phyloP scores from a whole-genome alignment of 163 green algal genomes.

The Scenedesmus sp. region DNA sequence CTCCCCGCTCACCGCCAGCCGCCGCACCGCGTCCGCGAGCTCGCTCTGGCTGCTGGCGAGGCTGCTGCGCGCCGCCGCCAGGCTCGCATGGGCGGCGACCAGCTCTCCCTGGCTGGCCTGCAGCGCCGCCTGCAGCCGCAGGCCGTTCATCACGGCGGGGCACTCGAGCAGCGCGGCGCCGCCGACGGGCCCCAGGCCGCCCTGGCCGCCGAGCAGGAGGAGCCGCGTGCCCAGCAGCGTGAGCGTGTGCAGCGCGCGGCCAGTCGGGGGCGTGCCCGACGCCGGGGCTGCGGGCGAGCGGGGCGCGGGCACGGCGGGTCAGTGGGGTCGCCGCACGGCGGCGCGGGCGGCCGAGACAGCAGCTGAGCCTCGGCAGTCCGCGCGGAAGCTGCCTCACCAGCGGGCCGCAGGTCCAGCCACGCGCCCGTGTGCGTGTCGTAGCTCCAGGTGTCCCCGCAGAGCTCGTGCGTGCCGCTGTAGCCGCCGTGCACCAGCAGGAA shows the following conservation, averaged over 20 bases:
- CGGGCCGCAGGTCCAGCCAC: slow-evolving; percentile 7
- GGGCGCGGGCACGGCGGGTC: no score
- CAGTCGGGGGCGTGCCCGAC: slow-evolving; percentile 36
- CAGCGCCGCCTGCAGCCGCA: slow-evolving; percentile 52
- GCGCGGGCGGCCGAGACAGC: no score
- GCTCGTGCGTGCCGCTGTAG: background rate
- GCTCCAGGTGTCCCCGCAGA: slow-evolving; percentile 22
- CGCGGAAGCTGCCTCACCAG: slow-evolving; percentile 13
- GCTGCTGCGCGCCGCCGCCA: background rate
- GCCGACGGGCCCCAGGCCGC: slow-evolving; percentile 41
- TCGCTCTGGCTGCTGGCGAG: slow-evolving; percentile 3
- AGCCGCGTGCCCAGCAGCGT: slow-evolving; percentile 47
- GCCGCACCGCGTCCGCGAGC: background rate
- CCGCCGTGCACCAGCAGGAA: slow-evolving; percentile 41
- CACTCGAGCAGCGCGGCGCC: slow-evolving; percentile 53
- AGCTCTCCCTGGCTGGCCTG: slow-evolving; percentile 36
- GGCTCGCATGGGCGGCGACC: background rate
- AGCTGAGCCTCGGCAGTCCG: no score
- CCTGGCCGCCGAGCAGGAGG: slow-evolving; percentile 54
- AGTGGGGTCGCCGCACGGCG: no score
- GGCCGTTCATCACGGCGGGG: slow-evolving; percentile 47
- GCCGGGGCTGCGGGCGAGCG: slow-evolving; percentile 9
- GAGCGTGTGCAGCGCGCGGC: slow-evolving; percentile 56
- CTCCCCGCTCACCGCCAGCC: background rate
- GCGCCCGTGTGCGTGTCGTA: slow-evolving; percentile 16